Evolutionary conservation across 176 grass and related monocot species (phyloP).

Genomic region (Bolboschoenus planiculmis): DNA sequence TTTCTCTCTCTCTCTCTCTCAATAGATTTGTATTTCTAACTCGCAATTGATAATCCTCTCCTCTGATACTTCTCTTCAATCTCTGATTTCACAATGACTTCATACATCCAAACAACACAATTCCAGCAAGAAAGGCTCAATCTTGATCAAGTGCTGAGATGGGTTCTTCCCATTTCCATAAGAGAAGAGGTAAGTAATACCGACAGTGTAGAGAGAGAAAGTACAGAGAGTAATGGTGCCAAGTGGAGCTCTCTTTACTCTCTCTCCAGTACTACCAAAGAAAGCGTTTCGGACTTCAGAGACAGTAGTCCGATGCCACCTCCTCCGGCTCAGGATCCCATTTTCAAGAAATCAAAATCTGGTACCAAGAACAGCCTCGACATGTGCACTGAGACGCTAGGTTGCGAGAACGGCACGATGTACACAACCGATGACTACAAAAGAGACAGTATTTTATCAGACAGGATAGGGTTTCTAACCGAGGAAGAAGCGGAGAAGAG

Average conservation of each 20-base stretch:
- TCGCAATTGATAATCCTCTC: not conserved
- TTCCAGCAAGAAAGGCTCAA: slow-evolving; percentile 22
- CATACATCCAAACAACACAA: slow-evolving; percentile 18
- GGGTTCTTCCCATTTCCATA: slow-evolving; percentile 2
- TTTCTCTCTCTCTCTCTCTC: not conserved
- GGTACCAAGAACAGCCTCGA: slow-evolving; percentile 46
- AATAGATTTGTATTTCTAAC: not conserved
- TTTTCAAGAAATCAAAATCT: slow-evolving; percentile 21
- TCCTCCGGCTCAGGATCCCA: not conserved
- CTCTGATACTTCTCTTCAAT: not conserved
- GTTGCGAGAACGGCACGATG: slow-evolving; percentile 62
- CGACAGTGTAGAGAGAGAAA: not conserved
- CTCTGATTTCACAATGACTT: slow-evolving; percentile 10
- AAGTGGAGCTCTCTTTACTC: slow-evolving; percentile 24
- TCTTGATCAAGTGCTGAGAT: slow-evolving; percentile 14
- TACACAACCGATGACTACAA: slow-evolving; percentile 28
- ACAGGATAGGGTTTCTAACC: not conserved
- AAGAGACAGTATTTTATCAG: not conserved
- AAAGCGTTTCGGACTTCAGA: not conserved
- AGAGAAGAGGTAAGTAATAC: not conserved
- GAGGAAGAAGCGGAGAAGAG: slow-evolving; percentile 12
- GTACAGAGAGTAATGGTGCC: not conserved
- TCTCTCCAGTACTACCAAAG: slow-evolving; percentile 12
- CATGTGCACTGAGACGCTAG: slow-evolving; percentile 65
- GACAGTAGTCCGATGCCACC: not conserved